Evolutionary conservation across 2,329 filamentous ascomycete species (phyloP).

Genomic region (Pyrenophora graminea): DNA sequence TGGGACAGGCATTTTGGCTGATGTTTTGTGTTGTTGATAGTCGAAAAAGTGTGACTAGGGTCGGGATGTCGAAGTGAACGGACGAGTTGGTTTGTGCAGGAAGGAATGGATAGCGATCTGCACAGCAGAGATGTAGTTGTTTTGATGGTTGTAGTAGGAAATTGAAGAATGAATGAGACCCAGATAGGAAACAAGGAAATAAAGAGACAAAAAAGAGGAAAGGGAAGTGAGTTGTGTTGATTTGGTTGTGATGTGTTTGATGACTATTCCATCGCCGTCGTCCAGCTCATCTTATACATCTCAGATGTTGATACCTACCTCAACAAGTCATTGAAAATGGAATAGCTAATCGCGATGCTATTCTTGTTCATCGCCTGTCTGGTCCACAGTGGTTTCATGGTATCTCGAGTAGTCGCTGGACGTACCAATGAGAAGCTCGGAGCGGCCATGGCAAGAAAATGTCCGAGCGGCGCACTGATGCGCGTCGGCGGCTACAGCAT

Average conservation of each 20-base stretch:
- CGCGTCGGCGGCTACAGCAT: slow-evolving; percentile 43
- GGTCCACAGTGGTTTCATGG: slow-evolving; percentile 42
- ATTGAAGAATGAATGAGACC: slow-evolving; percentile 22
- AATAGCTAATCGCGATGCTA: slow-evolving; percentile 36
- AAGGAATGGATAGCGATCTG: slow-evolving; percentile 42
- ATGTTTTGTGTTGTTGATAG: slow-evolving; percentile 7
- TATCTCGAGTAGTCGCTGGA: slow-evolving; percentile 46
- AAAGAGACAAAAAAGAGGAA: slow-evolving; percentile 43
- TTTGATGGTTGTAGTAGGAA: slow-evolving; percentile 15
- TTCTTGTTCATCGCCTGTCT: slow-evolving; percentile 39
- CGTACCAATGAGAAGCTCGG: slow-evolving; percentile 39
- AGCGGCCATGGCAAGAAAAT: slow-evolving; percentile 38
- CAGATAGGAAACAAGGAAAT: slow-evolving; percentile 41
- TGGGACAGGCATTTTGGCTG: slow-evolving; percentile 57
- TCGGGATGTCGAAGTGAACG: slow-evolving; percentile 24
- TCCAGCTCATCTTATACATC: slow-evolving; percentile 38
- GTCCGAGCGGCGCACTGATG: slow-evolving; percentile 44
- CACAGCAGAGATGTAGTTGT: slow-evolving; percentile 42
- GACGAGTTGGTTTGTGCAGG: slow-evolving; percentile 28
- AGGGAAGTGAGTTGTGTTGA: slow-evolving; percentile 41
- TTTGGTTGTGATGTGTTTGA: slow-evolving; percentile 43
- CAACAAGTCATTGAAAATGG: slow-evolving; percentile 27
- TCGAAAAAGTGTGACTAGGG: slow-evolving; percentile 22
- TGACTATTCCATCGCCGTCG: slow-evolving; percentile 23
- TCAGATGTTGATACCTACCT: slow-evolving; percentile 12